Base-by-base conservation (phyloP, 2,329 filamentous ascomycete species). In the Whalleya microplaca region DNA sequence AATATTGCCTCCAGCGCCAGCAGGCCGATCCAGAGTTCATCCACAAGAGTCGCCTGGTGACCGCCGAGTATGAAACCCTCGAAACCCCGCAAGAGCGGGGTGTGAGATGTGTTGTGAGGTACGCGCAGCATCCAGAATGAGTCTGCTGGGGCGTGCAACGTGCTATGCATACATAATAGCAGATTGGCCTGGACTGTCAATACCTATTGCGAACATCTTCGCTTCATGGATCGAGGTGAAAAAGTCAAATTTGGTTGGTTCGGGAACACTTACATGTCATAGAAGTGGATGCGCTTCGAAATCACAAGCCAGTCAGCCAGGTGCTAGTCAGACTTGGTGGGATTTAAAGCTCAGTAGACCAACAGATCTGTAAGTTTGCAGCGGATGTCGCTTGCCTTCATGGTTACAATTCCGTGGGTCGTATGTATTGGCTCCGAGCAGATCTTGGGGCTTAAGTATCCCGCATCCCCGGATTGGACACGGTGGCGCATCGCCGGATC, bases 11-110 rank as follows among this genome's bases (percentile, higher is more conserved):
- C 77, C 37, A 81, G 63, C 18, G 72, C 72, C 41, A 81, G 66
- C n/a, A 81, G 73, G 41, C 75, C 74, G 46, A 81, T 72, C 76
- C 79, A 81, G 46, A 81, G 64, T 32, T 72, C 70, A 70, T 81
- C 80, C 45, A 80, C 69, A 32, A 80, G 71, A 48, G 69, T 66
- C 54, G 74, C 71, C 55, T 77, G 71, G 56, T 73, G 64, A 51
- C 69, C 70, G 42, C 66, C 60, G 47, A 68, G 65, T 57, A 69
- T 42, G 21, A 56, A 45, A 2, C 54, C 50, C 21, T 54, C 43
- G 42, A 64, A 53, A 19, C 56, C 55, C 63, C 64, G 67, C 58
- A 62, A 71, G 47, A 68, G 66, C 59, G 53, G 55, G 63, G 66
- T 62, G 37, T n/a, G 58, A 68, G 32, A 37, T 37, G 14, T 37